phyloP scores from a whole-genome alignment of 148 eudicot species.

The Nepenthes mirabilis region DNA sequence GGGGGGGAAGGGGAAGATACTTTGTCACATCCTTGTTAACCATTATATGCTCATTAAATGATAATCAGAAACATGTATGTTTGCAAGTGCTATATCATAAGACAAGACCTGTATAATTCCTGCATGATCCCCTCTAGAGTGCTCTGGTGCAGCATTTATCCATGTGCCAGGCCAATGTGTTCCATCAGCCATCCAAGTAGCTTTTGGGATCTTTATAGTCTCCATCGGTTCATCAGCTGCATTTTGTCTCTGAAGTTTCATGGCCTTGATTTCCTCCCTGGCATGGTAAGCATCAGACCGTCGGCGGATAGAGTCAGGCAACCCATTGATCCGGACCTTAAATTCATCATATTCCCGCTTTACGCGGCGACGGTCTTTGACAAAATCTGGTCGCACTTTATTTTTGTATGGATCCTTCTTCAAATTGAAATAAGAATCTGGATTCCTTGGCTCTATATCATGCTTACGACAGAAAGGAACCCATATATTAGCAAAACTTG shows the following conservation, averaged over 20 bases:
- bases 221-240: constrained; percentile 49
- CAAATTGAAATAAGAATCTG: constrained; percentile 63
- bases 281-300: constrained; percentile 93
- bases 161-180: constrained; percentile 98
- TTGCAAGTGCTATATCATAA: neutral
- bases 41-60: too few species aligned
- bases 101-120: constrained; percentile 77
- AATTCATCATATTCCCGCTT: constrained; percentile 93
- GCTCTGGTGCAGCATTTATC: constrained; percentile 51
- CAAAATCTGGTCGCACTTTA: constrained; percentile 68
- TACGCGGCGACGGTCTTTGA: constrained; percentile 80
- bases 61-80: too few species aligned
- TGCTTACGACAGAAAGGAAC: constrained; percentile 94
- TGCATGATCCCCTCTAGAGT: constrained; percentile 83
- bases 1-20: too few species aligned
- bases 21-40: too few species aligned
- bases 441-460: constrained; percentile 80
- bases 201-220: constrained; percentile 57
- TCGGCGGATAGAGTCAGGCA: constrained; percentile 79
- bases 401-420: constrained; percentile 87
- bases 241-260: constrained; percentile 59
- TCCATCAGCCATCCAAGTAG: constrained; percentile 98
- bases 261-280: constrained; percentile 65
- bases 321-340: constrained; percentile 78
- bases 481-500: constrained; percentile 82